Evolutionary conservation across 345 rosid genomes (phyloP).

Genomic region (Corchorus olitorius): DNA sequence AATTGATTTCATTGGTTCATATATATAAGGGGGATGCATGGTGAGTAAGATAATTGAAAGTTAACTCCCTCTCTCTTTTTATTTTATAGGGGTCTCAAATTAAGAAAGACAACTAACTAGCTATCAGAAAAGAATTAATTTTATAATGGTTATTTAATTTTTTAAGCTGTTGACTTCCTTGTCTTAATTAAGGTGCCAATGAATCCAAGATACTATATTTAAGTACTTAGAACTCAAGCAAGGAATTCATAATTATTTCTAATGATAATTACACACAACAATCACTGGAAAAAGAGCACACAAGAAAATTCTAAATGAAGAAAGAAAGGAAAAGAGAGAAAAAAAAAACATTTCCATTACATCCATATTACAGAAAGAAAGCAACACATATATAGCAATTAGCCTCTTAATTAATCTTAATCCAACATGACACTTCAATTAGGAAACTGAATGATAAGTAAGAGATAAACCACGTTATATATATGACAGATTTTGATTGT

Average conservation of each 20-base stretch:
- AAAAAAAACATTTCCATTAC: neutral
- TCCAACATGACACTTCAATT: neutral
- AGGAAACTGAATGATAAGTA: conserved; percentile 8
- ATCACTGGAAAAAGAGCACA: conserved; percentile 12
- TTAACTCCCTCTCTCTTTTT: neutral
- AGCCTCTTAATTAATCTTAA: neutral
- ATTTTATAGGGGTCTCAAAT: neutral
- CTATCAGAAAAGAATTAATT: neutral
- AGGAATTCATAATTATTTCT: neutral
- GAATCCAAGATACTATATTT: conserved; percentile 9
- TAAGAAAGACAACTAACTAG: neutral
- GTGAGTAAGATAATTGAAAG: neutral
- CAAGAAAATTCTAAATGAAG: neutral
- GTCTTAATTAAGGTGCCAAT: neutral
- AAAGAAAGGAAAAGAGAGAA: neutral
- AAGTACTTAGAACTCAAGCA: neutral
- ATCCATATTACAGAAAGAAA: conserved; percentile 5
- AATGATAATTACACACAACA: conserved; percentile 1
- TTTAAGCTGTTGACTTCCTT: neutral
- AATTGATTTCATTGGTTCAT: neutral
- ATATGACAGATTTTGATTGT: conserved; percentile 15
- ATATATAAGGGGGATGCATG: neutral
- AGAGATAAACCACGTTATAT: conserved; percentile 1
- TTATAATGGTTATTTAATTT: neutral
- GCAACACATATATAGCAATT: neutral